Conservation (phyloP, 2,329 filamentous ascomycete species). For the Berkeleyomyces basicola region DNA sequence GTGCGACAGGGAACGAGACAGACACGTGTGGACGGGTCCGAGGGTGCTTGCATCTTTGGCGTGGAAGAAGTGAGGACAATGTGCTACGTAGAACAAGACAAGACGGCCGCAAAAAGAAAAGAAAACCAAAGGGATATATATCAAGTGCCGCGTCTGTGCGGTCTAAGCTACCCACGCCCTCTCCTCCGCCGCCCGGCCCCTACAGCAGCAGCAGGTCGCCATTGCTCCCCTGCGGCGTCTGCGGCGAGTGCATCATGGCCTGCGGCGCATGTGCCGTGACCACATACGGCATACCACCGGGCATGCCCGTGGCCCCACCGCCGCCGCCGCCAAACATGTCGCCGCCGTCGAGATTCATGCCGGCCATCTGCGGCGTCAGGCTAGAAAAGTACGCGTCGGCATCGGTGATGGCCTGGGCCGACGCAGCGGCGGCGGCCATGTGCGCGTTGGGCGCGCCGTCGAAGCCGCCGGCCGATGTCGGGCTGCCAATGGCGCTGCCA, state of each 20-base stretch:
- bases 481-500: conserved; percentile 29
- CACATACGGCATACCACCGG: conserved; percentile 39
- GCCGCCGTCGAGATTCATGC: conserved; percentile 48
- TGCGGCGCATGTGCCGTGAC: conserved; percentile 72
- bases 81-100: no score
- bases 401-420: conserved; percentile 55
- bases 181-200: not conserved
- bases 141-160: not conserved
- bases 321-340: conserved; percentile 45
- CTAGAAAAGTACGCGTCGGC: conserved; percentile 82
- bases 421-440: not conserved
- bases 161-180: not conserved
- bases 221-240: conserved; percentile 44
- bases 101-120: no score
- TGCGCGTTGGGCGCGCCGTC: not conserved
- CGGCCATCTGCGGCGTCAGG: conserved; percentile 58
- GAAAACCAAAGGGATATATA: no score
- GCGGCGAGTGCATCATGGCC: conserved; percentile 54
- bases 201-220: conserved; percentile 56
- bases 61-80: no score
- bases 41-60: no score
- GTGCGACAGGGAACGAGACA: no score
- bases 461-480: not conserved
- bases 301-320: conserved; percentile 15
- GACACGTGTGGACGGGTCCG: no score